Percentiles rank a stretch among this genome's conserved stretches.
Evolutionary conservation across 2,329 filamentous ascomycete genomes (phyloP).

Genomic region (Corniculantispora saksenae): DNA sequence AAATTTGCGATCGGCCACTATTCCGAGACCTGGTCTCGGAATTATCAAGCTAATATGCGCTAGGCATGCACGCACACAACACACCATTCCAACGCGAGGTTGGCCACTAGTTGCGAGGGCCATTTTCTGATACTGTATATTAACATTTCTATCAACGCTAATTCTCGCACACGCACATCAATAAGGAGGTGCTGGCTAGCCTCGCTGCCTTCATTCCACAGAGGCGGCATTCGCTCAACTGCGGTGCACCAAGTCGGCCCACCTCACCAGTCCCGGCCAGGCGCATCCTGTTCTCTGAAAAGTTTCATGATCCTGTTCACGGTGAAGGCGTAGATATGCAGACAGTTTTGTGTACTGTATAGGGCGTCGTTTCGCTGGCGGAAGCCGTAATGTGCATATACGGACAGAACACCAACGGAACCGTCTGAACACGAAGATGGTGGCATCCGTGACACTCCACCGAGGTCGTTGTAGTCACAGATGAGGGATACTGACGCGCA

Average conservation of each 20-base stretch:
- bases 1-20: not conserved
- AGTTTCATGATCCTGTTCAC: not conserved
- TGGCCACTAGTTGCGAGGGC: no score
- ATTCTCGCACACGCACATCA: not conserved
- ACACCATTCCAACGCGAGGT: no score
- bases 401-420: slow-evolving; percentile 30
- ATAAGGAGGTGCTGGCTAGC: not conserved
- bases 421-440: slow-evolving; percentile 24
- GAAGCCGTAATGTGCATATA: slow-evolving; percentile 26
- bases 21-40: no score
- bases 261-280: not conserved
- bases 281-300: not conserved
- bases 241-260: no score
- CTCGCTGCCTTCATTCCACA: no score
- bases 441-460: slow-evolving; percentile 37
- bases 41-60: no score
- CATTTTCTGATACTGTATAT: no score
- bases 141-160: not conserved
- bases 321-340: slow-evolving; percentile 25
- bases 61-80: no score
- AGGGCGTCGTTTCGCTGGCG: slow-evolving; percentile 25
- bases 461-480: slow-evolving; percentile 25
- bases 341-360: slow-evolving; percentile 30
- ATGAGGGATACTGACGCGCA: slow-evolving; percentile 30
- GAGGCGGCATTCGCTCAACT: no score